Evolutionary conservation across 208 protist genomes (phyloP).

Genomic region (Trypanosomatidae sp.): DNA sequence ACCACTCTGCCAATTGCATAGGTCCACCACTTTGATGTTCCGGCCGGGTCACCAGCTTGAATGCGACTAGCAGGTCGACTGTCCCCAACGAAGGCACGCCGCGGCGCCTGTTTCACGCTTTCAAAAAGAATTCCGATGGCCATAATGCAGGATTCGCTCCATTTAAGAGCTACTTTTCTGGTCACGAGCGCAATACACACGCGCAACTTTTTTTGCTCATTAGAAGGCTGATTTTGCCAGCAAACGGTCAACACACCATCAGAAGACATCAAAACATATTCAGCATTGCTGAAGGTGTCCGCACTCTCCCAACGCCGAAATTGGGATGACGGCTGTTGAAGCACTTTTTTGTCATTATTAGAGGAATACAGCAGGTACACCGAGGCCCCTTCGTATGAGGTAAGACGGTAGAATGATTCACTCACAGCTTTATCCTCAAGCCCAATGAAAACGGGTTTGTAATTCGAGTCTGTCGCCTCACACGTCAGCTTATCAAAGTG

Average conservation of each 20-base stretch:
- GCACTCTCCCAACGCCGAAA: neutral
- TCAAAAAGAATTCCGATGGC: conserved; percentile 17
- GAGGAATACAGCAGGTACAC: conserved; percentile 10
- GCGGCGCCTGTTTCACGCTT: conserved; percentile 20
- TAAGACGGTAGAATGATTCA: conserved; percentile 21
- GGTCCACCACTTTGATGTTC: conserved; percentile 24
- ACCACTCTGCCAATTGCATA: conserved; percentile 25
- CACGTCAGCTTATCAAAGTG: conserved; percentile 32
- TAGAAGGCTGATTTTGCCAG: neutral
- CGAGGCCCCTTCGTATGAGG: conserved; percentile 28
- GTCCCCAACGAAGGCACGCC: conserved; percentile 9
- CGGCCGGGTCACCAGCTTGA: neutral
- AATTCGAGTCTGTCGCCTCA: conserved; percentile 37
- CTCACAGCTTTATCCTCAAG: conserved; percentile 6
- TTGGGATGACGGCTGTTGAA: neutral
- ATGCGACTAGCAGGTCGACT: conserved; percentile 12
- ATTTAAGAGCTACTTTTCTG: neutral
- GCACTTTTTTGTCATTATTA: neutral
- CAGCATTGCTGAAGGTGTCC: neutral
- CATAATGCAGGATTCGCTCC: conserved; percentile 7
- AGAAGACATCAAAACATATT: conserved; percentile 7
- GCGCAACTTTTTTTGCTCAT: neutral
- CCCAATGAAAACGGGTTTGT: conserved; percentile 24
- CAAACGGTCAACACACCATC: conserved; percentile 8
- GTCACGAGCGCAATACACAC: conserved; percentile 5